Evolutionary conservation across 1,139 yeast genomes (phyloP).

Genomic region (Debaryomycetaceae sp.): DNA sequence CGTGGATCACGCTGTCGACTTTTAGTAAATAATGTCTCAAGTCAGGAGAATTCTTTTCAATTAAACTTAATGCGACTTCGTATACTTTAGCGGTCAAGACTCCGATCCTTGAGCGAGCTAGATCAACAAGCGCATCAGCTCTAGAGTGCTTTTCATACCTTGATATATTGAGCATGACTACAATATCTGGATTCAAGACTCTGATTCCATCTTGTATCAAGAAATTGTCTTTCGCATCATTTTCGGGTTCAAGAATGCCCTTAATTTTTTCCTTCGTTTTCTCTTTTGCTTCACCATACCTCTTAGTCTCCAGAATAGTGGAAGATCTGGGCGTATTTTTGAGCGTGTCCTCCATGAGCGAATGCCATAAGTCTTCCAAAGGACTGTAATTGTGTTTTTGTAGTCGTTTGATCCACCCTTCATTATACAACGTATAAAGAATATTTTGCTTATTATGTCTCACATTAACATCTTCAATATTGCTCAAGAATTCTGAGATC

Average conservation of each 20-base stretch:
- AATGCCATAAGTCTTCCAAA: slow-evolving; percentile 53
- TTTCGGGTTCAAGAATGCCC: slow-evolving; percentile 31
- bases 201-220: slow-evolving; percentile 30
- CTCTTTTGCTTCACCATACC: slow-evolving; percentile 62
- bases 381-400: slow-evolving; percentile 46
- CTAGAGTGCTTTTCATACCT: slow-evolving; percentile 69
- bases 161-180: slow-evolving; percentile 61
- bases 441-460: slow-evolving; percentile 27
- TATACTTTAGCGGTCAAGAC: slow-evolving; percentile 63
- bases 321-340: slow-evolving; percentile 48
- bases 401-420: slow-evolving; percentile 50
- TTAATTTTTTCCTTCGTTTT: slow-evolving; percentile 48
- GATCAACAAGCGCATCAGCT: slow-evolving; percentile 56
- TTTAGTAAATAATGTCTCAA: slow-evolving; percentile 26
- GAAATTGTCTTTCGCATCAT: slow-evolving; percentile 28
- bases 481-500: slow-evolving; percentile 53
- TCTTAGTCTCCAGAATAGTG: slow-evolving; percentile 56
- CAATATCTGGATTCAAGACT: slow-evolving; percentile 45
- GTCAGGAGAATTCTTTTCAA: slow-evolving; percentile 57
- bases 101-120: slow-evolving; percentile 72
- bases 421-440: slow-evolving; percentile 46
- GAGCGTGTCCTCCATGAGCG: slow-evolving; percentile 50
- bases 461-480: slow-evolving; percentile 26
- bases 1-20: slow-evolving; percentile 37
- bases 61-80: slow-evolving; percentile 49